Evolutionary conservation across 116 monocot genomes (phyloP).

Genomic region (Trichopus zeylanicus): DNA sequence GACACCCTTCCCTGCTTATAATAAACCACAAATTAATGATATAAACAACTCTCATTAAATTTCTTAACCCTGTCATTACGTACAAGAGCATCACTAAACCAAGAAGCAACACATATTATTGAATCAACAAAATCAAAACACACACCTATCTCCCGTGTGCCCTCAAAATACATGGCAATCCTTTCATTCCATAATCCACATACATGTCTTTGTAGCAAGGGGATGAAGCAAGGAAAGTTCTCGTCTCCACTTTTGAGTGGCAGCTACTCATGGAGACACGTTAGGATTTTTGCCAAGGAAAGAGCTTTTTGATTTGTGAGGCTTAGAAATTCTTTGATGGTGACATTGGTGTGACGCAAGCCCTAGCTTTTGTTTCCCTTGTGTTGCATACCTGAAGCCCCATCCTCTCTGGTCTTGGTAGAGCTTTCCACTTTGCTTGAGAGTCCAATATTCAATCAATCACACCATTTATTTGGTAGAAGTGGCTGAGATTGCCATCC

Average conservation of each 20-base stretch:
- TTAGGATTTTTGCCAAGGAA: background rate
- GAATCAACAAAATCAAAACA: too few relatives aligned
- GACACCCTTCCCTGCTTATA: background rate
- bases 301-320: too few relatives aligned
- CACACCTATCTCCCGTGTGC: too few relatives aligned
- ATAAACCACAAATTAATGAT: background rate
- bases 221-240: background rate
- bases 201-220: background rate
- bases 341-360: background rate
- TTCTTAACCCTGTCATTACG: too few relatives aligned
- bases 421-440: too few relatives aligned
- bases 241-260: background rate
- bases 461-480: too few relatives aligned
- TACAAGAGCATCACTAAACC: background rate
- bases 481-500: background rate
- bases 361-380: background rate
- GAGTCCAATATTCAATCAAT: too few relatives aligned
- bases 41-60: too few relatives aligned
- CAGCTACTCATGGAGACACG: background rate
- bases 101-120: conserved; percentile 2
- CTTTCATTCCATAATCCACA: background rate
- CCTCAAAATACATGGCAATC: background rate
- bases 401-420: too few relatives aligned
- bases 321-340: background rate
- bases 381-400: too few relatives aligned